Base-by-base conservation (phyloP, 768 basidiomycete species). In the Lyophyllum semitale region DNA sequence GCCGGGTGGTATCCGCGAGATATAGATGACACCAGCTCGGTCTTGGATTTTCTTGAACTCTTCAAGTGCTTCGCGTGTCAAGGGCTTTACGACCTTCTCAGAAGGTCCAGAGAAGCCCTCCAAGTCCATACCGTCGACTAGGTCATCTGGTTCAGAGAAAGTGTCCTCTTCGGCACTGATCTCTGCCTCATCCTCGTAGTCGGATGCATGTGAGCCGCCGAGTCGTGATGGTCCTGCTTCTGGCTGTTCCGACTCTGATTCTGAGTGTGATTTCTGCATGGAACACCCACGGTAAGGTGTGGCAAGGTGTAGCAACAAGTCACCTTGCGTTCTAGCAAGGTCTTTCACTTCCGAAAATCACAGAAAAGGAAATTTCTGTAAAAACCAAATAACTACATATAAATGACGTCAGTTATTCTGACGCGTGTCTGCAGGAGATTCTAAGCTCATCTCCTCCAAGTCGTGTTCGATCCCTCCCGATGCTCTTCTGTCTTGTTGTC, bases 1-100 rank as follows among this genome's bases (percentile, higher is more conserved):
- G 1, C 95, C 96, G 13, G 97, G 97, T 2, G 97, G 97, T 64
- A 98, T 89, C 29, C 97, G 82, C 15, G 95, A 97, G 40, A 99
- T 93, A 71, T 98, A 99, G 46, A 98, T 75, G 48, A 98, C 85
- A 0, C 95, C 95, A 18, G 94, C 85, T 37, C 80, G 79, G 29
- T 88, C 83, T 66, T 90, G 89, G 1, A 83, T 84, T 27, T 81
- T 81, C 62, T 87, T 84, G 73, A 88, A 94, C 18, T 80, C 84
- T 41, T 85, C 87, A 44, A 94, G 77, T 7, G 87, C 89, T 68
- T 91, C 89, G 6, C 80, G 77, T 2, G 87, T 89, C 46, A 93
- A 72, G 0, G 90, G 90, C 63, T 90, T 87, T 53, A 93, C 79
- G 3, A 79, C 75, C 67, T 84, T 84, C 54, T 81, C 77, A 15